phyloP scores from a whole-genome alignment of 768 basidiomycete genomes.

The Tylopilus rubrobrunneus region DNA sequence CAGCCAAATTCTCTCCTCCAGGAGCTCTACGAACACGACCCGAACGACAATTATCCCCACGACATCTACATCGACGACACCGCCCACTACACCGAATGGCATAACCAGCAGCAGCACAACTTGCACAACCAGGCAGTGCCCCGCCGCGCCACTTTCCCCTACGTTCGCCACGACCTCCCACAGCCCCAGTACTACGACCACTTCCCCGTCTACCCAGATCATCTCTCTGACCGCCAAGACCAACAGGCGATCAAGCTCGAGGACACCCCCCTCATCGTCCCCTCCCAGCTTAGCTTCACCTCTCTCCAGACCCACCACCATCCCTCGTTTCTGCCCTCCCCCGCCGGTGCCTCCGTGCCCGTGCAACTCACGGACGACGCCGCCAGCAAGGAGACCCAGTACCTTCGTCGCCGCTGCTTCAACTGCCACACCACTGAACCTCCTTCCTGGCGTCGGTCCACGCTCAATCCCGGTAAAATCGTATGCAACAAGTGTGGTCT shows the following conservation, averaged over 20 bases:
- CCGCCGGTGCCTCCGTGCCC: constrained; percentile 43
- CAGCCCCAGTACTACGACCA: constrained; percentile 34
- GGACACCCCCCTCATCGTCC: constrained; percentile 55
- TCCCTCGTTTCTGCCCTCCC: constrained; percentile 39
- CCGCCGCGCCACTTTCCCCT: constrained; percentile 74
- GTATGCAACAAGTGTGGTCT: constrained; percentile 94
- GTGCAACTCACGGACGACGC: constrained; percentile 91
- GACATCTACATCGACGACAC: constrained; percentile 35
- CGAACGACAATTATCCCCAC: constrained; percentile 37
- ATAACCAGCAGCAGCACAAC: constrained; percentile 15
- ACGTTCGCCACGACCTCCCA: constrained; percentile 67
- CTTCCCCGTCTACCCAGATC: constrained; percentile 38
- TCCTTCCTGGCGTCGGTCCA: constrained; percentile 82
- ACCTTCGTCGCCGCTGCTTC: constrained; percentile 82
- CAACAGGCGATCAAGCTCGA: constrained; percentile 59
- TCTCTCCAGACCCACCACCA: constrained; percentile 32
- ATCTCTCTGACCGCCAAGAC: constrained; percentile 30
- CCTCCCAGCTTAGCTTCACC: constrained; percentile 48
- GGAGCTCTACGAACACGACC: constrained; percentile 66
- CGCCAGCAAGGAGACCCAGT: constrained; percentile 87
- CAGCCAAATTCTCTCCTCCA: constrained; percentile 55
- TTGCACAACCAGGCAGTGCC: constrained; percentile 23
- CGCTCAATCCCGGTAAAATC: constrained; percentile 87
- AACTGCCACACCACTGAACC: constrained; percentile 93
- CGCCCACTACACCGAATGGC: constrained; percentile 35